Conservation (phyloP, 305 asterid genomes). For the Solanum hybrid region DNA sequence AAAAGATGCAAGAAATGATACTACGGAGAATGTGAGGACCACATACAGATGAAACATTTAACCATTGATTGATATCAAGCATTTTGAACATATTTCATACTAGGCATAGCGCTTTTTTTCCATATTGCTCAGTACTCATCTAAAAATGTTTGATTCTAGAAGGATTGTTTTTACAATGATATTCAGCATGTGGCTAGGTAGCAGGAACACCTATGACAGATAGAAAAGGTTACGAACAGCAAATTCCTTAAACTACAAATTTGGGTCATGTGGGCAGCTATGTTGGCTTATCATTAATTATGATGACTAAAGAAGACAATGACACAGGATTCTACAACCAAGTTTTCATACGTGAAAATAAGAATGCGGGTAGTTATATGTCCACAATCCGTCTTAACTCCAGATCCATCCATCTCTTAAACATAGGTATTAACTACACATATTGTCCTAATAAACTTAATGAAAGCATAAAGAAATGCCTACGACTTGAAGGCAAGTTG, state of each 20-base stretch:
- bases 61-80: background rate
- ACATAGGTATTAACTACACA: background rate
- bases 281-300: background rate
- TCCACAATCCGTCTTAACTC: background rate
- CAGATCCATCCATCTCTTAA: background rate
- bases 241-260: background rate
- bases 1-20: background rate
- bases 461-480: background rate
- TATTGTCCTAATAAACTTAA: background rate
- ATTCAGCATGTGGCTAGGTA: background rate
- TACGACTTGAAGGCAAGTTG: background rate
- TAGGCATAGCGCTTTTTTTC: background rate
- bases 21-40: background rate
- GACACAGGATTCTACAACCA: background rate
- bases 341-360: background rate
- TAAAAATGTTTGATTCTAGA: background rate
- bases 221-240: background rate
- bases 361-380: background rate
- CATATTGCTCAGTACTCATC: background rate
- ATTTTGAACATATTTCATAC: background rate
- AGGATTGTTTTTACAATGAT: background rate
- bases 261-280: background rate
- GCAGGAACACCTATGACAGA: background rate
- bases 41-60: background rate
- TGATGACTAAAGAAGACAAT: background rate